Evolutionary conservation across 768 basidiomycete species (phyloP).

Genomic region (Psilocybe tampanensis): DNA sequence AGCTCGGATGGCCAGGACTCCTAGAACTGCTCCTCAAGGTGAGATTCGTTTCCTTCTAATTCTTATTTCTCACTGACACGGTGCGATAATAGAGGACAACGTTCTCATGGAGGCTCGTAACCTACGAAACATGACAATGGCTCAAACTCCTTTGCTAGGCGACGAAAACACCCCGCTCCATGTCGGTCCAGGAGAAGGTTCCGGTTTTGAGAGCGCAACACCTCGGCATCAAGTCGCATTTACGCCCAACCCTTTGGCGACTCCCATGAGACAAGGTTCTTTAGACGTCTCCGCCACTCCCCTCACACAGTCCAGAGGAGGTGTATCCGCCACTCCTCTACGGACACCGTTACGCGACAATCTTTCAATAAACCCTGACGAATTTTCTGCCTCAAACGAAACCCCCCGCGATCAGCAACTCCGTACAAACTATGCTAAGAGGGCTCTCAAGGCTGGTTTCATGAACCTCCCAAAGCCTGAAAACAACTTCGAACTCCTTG

Average conservation of each 20-base stretch:
- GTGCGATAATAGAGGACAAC: conserved; percentile 74
- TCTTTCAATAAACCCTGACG: conserved; percentile 84
- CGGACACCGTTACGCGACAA: conserved; percentile 95
- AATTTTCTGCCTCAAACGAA: conserved; percentile 52
- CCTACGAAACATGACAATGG: conserved; percentile 88
- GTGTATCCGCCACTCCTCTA: conserved; percentile 72
- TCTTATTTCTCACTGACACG: not conserved
- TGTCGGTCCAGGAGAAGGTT: conserved; percentile 68
- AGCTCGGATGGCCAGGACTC: conserved; percentile 92
- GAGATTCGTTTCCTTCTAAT: conserved; percentile 33
- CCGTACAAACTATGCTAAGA: conserved; percentile 65
- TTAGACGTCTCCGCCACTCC: conserved; percentile 58
- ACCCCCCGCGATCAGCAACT: conserved; percentile 81
- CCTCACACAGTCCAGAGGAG: conserved; percentile 31
- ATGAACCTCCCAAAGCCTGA: conserved; percentile 86
- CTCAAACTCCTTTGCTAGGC: conserved; percentile 93
- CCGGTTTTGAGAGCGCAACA: conserved; percentile 94
- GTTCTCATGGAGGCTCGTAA: conserved; percentile 95
- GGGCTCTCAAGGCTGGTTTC: conserved; percentile 81
- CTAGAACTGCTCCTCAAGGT: conserved; percentile 93
- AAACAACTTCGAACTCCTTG: conserved; percentile 95
- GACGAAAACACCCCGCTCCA: conserved; percentile 98
- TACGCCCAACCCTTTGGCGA: conserved; percentile 96
- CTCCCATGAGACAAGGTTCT: conserved; percentile 62
- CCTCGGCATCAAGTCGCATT: conserved; percentile 90